Base-by-base conservation (phyloP, 495 filamentous ascomycete species). In the Rusavskia elegans region DNA sequence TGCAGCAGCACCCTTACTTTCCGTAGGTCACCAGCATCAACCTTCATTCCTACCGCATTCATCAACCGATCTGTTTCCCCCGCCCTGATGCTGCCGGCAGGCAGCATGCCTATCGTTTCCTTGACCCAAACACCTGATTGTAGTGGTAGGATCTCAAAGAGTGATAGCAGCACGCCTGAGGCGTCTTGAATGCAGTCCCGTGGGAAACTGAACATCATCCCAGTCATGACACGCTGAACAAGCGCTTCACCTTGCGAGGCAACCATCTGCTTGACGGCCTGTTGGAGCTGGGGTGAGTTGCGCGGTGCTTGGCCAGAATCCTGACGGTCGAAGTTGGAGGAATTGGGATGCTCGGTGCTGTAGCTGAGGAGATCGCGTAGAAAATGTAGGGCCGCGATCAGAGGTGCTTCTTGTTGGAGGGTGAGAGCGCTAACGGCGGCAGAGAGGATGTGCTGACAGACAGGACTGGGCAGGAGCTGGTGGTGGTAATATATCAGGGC, bases 151-250 rank as follows among this genome's bases (percentile, higher is more conserved):
- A 97, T 67, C 62, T 96, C 83, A 60, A 97, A 94, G 56, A 96
- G 70, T 1, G 78, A 81, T 59, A 99, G 79, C 54, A 97, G 68
- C n/a, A 95, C 85, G 11, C 89, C 86, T 23, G 85, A 92, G 6
- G 88, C 89, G 66, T 97, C 93, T 0, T 89, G 78, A 65, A 97
- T 89, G 67, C 89, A 96, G 63, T 95, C 93, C 42, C 81, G 77
- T 0, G 92, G 92, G 72, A 97, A 99, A 0, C 81, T 87, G 63
- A 95, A 96, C 89, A 99, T 96, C 89, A 99, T 90, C 55, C 92
- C 92, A 5, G 88, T 89, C 61, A 97, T 68, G 38, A 93, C 78
- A 40, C 87, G 85, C 63, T 94, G 88, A 20, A 86, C 76, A 35
- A 99, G 72, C 23, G 77, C 64, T 63, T 89, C 83, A 46, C 93